Evolutionary conservation across 225 moss, liverwort and hornwort species (phyloP).

Genomic region (Neckera pumila): DNA sequence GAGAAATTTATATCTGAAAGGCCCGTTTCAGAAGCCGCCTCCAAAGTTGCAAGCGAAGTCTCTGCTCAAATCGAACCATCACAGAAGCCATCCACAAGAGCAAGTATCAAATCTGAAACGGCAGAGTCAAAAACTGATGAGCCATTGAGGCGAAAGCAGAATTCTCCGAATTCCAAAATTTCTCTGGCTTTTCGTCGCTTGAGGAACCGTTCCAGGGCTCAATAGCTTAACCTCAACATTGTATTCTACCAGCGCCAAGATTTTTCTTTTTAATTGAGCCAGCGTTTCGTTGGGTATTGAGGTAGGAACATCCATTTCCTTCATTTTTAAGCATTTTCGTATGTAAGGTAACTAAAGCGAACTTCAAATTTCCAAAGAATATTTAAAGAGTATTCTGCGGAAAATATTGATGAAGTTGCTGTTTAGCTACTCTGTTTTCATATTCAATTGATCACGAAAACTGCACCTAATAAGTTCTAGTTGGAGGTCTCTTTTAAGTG

Average conservation of each 20-base stretch:
- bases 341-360: not conserved
- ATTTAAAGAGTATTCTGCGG: not conserved
- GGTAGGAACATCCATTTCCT: not conserved
- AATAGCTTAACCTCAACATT: not conserved
- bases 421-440: not conserved
- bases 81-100: not conserved
- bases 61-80: not conserved
- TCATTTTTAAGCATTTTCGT: not conserved
- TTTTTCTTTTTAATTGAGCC: not conserved
- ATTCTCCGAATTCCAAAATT: not conserved
- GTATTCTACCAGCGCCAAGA: not conserved
- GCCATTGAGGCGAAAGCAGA: not conserved
- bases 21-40: not conserved
- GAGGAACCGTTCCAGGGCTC: not conserved
- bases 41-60: not conserved
- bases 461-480: not conserved
- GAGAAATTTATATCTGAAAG: not conserved
- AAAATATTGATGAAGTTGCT: not conserved
- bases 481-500: not conserved
- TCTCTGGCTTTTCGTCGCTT: slow-evolving; percentile 12
- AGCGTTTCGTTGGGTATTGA: not conserved
- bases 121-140: not conserved
- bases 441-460: not conserved
- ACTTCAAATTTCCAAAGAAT: not conserved
- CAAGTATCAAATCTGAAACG: not conserved